Conservation (phyloP, 805 yeast species). For the Pichia thaimueangensis region DNA sequence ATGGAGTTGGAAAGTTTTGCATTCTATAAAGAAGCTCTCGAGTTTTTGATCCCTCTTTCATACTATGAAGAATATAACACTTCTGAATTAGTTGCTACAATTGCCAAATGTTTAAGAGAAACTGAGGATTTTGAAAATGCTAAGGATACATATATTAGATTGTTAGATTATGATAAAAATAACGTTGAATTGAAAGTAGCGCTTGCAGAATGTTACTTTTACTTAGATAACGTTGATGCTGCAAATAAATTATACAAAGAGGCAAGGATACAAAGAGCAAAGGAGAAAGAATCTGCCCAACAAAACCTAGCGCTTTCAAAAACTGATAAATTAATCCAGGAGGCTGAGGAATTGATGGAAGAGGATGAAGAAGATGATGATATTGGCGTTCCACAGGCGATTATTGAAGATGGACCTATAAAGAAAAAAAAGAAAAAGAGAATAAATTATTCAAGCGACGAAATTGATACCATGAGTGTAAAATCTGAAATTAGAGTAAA, state of each 20-base stretch:
- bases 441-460: constrained; percentile 21
- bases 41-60: constrained; percentile 53
- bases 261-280: constrained; percentile 39
- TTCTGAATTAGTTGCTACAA: constrained; percentile 46
- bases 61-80: constrained; percentile 46
- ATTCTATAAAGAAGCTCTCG: constrained; percentile 67
- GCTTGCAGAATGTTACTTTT: constrained; percentile 75
- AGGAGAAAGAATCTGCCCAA: constrained; percentile 26
- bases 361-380: constrained; percentile 21
- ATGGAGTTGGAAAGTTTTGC: constrained; percentile 63
- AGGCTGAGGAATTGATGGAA: background rate
- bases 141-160: constrained; percentile 46
- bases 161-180: constrained; percentile 50
- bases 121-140: constrained; percentile 65
- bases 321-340: constrained; percentile 6
- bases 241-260: constrained; percentile 50
- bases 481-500: constrained; percentile 33
- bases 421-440: constrained; percentile 20
- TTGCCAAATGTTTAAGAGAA: constrained; percentile 76
- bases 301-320: constrained; percentile 14
- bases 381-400: constrained; percentile 20
- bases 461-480: constrained; percentile 25
- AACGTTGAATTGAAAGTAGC: constrained; percentile 71
- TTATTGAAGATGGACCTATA: constrained; percentile 28
- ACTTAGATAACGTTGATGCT: constrained; percentile 52